Percentiles rank a stretch among this genome's conserved stretches.
Conservation (phyloP, 1,284 basidiomycete species). For the Boletus austroedulis region DNA sequence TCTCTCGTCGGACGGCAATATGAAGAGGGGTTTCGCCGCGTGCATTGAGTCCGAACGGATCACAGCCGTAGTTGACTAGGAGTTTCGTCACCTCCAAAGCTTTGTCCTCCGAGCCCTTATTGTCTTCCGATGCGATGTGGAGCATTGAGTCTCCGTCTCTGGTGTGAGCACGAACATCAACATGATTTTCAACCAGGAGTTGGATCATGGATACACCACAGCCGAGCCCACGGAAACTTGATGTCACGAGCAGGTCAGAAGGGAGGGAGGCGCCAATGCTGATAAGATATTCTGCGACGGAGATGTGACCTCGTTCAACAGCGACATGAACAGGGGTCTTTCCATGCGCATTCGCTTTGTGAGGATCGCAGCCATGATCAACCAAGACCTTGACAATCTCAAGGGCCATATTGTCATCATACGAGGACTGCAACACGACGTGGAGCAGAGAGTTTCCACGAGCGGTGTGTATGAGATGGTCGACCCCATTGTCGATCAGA, state of each 20-base stretch:
- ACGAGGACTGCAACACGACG: not conserved
- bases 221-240: not conserved
- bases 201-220: not conserved
- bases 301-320: not conserved
- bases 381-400: not conserved
- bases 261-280: not conserved
- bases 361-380: not conserved
- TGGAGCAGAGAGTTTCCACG: not conserved
- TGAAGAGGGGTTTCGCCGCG: not conserved
- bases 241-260: not conserved
- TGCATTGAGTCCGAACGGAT: not conserved
- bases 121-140: not conserved
- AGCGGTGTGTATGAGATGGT: not conserved
- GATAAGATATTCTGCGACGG: not conserved
- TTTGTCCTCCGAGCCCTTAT: rapidly evolving
- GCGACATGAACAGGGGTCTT: not conserved
- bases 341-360: not conserved
- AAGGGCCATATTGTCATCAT: not conserved
- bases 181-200: not conserved
- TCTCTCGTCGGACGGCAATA: not conserved
- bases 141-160: not conserved
- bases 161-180: not conserved
- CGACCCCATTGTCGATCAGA: not conserved
- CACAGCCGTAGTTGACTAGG: not conserved
- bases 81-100: not conserved